A percentile compares a stretch with the other conserved stretches of the same genome.
phyloP scores from a whole-genome alignment of 2,329 filamentous ascomycete species.

The Fusarium solani-melongenae region DNA sequence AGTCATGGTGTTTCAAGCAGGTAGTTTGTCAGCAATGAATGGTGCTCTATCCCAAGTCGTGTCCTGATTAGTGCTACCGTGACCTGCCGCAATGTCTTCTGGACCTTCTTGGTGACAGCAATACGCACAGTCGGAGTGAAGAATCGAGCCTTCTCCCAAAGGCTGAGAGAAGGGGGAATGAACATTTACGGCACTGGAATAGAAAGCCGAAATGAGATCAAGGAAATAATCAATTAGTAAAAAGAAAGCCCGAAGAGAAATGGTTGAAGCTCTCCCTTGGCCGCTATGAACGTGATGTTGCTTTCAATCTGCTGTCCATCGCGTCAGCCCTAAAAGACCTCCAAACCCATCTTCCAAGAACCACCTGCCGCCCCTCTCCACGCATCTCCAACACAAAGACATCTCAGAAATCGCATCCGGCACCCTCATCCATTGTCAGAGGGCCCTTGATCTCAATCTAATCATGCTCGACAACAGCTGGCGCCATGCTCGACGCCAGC shows the following conservation, averaged over 20 bases:
- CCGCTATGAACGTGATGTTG: neutral
- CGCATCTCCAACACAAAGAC: neutral
- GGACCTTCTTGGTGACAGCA: too few relatives aligned
- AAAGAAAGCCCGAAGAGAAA: neutral
- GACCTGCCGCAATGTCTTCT: neutral
- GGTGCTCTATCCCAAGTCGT: neutral
- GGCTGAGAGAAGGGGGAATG: neutral
- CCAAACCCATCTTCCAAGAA: neutral
- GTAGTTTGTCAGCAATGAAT: neutral
- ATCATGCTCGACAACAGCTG: neutral
- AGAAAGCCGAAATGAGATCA: neutral
- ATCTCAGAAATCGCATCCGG: neutral
- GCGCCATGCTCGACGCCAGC: neutral
- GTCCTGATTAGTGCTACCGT: neutral
- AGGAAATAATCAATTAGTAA: neutral
- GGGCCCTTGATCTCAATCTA: neutral
- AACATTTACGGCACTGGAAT: neutral
- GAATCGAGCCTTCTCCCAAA: too few relatives aligned
- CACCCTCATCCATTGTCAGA: neutral
- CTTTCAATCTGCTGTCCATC: neutral
- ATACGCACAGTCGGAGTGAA: too few relatives aligned
- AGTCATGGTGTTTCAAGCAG: neutral
- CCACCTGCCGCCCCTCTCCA: neutral
- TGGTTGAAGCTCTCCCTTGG: neutral
- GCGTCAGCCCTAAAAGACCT: neutral